phyloP scores from a whole-genome alignment of 176 grass and related monocot species.

The Juncus inflexus region DNA sequence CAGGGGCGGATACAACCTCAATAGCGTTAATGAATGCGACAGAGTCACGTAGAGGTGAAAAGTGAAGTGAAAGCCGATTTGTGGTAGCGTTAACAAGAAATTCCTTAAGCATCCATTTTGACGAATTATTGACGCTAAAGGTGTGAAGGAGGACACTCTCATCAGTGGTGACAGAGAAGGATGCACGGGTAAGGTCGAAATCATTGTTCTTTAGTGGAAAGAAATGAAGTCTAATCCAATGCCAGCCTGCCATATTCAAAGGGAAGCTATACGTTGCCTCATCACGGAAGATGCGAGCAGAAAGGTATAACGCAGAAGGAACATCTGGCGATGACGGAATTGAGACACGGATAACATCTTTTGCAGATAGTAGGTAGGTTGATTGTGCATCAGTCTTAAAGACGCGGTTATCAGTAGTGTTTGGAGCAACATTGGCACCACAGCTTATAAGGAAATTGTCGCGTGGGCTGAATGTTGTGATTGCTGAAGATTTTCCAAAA shows the following conservation, averaged over 20 bases:
- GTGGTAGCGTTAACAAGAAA: constrained; percentile 44
- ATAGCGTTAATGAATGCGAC: constrained; percentile 84
- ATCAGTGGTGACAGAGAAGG: constrained; percentile 60
- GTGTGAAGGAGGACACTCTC: constrained; percentile 78
- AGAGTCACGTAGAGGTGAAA: constrained; percentile 60
- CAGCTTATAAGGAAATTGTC: constrained; percentile 88
- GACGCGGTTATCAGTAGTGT: constrained; percentile 52
- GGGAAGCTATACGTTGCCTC: constrained; percentile 81
- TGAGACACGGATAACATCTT: constrained; percentile 50
- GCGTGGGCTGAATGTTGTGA: constrained; percentile 41
- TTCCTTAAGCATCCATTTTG: constrained; percentile 52
- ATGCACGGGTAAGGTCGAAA: constrained; percentile 67
- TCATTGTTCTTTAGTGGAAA: constrained; percentile 49
- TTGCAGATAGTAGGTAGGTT: constrained; percentile 60
- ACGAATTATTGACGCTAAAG: constrained; percentile 44
- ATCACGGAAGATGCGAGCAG: constrained; percentile 67
- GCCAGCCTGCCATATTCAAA: constrained; percentile 64
- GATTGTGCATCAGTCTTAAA: constrained; percentile 76
- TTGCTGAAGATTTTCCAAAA: constrained; percentile 6
- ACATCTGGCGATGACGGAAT: constrained; percentile 26
- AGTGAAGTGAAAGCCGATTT: constrained; percentile 56
- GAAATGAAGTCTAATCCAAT: constrained; percentile 86
- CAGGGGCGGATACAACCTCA: constrained; percentile 64
- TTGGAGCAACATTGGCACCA: constrained; percentile 41
- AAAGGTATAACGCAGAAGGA: constrained; percentile 44